A percentile compares a stretch with the other conserved stretches of the same genome.
Evolutionary conservation across 768 basidiomycete species (phyloP).

Genomic region (Xanthoconium stramineum): DNA sequence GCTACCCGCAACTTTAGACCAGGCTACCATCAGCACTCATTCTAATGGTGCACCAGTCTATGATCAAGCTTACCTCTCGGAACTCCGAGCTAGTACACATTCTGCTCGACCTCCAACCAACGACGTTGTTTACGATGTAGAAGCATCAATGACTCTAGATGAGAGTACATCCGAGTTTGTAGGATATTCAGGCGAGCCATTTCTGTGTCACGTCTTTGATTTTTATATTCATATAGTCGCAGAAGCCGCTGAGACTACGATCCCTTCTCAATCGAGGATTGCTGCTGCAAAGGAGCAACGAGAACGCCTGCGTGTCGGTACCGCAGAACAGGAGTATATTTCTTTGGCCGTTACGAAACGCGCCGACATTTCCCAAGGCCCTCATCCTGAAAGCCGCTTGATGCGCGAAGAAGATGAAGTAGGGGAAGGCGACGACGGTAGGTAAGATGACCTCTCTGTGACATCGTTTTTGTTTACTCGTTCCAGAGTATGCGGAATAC

Average conservation of each 20-base stretch:
- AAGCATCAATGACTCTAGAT: slow-evolving; percentile 45
- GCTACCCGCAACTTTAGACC: slow-evolving; percentile 49
- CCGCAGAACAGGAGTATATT: slow-evolving; percentile 66
- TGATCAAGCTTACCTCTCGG: slow-evolving; percentile 66
- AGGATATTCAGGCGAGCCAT: slow-evolving; percentile 32
- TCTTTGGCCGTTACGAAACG: slow-evolving; percentile 67
- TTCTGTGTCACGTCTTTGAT: not conserved
- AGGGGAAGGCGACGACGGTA: slow-evolving; percentile 87
- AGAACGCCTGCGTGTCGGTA: slow-evolving; percentile 57
- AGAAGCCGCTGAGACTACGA: slow-evolving; percentile 43
- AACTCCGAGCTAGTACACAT: slow-evolving; percentile 77
- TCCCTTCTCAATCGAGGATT: slow-evolving; percentile 72
- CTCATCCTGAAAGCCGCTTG: slow-evolving; percentile 81
- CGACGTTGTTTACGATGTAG: slow-evolving; percentile 45
- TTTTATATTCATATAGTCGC: slow-evolving; percentile 6
- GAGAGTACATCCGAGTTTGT: slow-evolving; percentile 35
- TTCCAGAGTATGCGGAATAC: slow-evolving; percentile 77
- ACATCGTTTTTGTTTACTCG: slow-evolving; percentile 3
- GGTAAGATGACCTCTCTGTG: slow-evolving; percentile 17
- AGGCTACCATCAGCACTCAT: slow-evolving; percentile 47
- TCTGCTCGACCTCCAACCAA: slow-evolving; percentile 44
- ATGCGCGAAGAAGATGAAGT: slow-evolving; percentile 84
- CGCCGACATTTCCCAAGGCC: slow-evolving; percentile 56
- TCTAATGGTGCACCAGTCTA: slow-evolving; percentile 59
- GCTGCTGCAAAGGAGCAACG: slow-evolving; percentile 72